phyloP scores from a whole-genome alignment of 768 basidiomycete species.

The Rhodotorula kratochvilovae region DNA sequence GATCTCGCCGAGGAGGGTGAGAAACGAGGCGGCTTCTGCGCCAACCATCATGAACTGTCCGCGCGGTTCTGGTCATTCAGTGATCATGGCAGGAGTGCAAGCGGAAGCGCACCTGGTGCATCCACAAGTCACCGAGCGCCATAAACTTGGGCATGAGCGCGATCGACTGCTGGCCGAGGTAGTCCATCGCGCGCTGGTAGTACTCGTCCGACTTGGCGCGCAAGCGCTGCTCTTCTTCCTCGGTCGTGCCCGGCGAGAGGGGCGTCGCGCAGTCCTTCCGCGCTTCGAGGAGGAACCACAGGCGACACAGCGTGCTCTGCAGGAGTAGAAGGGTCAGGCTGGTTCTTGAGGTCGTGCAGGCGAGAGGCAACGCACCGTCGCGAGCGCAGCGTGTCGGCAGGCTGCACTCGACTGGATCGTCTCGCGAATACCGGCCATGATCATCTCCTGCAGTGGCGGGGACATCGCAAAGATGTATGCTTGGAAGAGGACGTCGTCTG shows the following conservation, averaged over 20 bases:
- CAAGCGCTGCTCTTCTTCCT: constrained; percentile 8
- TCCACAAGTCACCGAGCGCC: constrained; percentile 16
- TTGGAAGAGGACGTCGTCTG: constrained; percentile 19
- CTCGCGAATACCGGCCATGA: not conserved
- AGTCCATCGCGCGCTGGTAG: constrained; percentile 24
- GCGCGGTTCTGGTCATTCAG: too few relatives aligned
- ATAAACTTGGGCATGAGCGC: constrained; percentile 25
- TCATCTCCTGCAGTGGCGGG: constrained; percentile 17
- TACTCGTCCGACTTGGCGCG: constrained; percentile 17
- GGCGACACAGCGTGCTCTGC: constrained; percentile 19
- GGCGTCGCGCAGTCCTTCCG: not conserved
- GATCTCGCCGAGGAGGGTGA: constrained; percentile 23
- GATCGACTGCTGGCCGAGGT: constrained; percentile 17
- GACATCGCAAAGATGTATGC: constrained; percentile 19
- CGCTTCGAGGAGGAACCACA: not conserved
- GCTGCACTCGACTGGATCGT: constrained; percentile 23
- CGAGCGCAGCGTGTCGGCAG: constrained; percentile 11
- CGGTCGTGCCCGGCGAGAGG: not conserved
- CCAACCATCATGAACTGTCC: constrained; percentile 17
- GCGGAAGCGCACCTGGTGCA: constrained; percentile 14
- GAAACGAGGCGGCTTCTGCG: constrained; percentile 12
- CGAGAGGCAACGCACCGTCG: constrained; percentile 22
- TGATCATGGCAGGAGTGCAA: not conserved
- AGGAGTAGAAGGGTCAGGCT: not conserved
- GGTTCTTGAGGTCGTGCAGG: not conserved